Base-by-base conservation (phyloP, 2,329 filamentous ascomycete genomes). In the Alternaria infectoria region DNA sequence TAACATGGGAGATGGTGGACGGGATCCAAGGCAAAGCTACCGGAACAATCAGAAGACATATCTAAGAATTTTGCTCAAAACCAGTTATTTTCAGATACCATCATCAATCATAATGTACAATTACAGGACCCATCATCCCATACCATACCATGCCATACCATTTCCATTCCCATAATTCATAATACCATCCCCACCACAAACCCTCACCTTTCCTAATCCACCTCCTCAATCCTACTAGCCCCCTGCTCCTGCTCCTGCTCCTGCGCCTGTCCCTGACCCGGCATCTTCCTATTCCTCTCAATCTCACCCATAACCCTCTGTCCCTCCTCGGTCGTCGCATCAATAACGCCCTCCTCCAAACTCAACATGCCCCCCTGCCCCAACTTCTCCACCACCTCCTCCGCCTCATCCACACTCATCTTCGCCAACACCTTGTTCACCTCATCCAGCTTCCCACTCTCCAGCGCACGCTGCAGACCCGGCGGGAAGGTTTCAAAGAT, bases 311-410 rank as follows among this genome's bases (percentile, higher is more conserved):
- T 85, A 76, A 90, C 89, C 78, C 90, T 88, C 83, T 90, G 87
- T 4, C 94, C 94, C 77, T 96, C 90, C 76, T 93, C 90, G 3
- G 95, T 97, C 49, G 93, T 99, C 1, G 93, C 93, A 81, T 99
- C 96, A 70, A 99, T 96, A 55, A 99, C 93, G 54, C 96, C 90
- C 76, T 97, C 90, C 79, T 98, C 93, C 54, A 99, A 80, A 78
- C 92, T 97, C 69, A 99, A 81, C 84, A 97, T 95, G 40, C 92
- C 93, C 15, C 93, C 93, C 82, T 96, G 87, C 28, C 93, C 89
- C 65, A 97, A 83, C 76, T 93, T 87, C 71, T 89, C 91, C 17
- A 97, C 92, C 52, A 97, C 83, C 71, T 93, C 90, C 80, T 97
- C 93, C 0, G 93, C 93, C 70, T 96, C 93, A 28, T 93, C 90